Evolutionary conservation across 2,329 filamentous ascomycete genomes (phyloP).

Genomic region (Rutstroemia sp.): DNA sequence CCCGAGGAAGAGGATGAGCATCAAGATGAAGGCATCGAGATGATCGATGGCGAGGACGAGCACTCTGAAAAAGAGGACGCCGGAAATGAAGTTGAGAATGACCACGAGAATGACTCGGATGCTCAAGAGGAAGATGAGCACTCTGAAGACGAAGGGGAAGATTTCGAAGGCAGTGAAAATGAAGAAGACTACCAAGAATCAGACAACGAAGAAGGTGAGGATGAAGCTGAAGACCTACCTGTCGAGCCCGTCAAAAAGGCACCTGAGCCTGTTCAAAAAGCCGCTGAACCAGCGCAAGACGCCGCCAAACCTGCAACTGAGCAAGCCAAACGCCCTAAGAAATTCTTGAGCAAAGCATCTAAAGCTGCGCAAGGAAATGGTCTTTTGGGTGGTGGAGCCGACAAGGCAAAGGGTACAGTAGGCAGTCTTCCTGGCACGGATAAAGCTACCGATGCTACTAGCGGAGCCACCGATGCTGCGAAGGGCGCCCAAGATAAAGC

Average conservation of each 20-base stretch:
- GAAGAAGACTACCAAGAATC: neutral
- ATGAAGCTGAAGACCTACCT: neutral
- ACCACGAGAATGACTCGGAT: neutral
- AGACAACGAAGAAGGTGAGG: slow-evolving; percentile 1
- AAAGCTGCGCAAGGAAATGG: slow-evolving; percentile 6
- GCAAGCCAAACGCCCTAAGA: slow-evolving; percentile 2
- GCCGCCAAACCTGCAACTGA: slow-evolving; percentile 1
- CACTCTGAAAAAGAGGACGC: neutral
- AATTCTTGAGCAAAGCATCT: slow-evolving; percentile 7
- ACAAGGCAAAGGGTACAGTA: neutral
- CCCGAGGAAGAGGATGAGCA: slow-evolving; percentile 2
- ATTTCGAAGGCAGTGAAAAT: neutral
- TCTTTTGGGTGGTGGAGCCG: neutral
- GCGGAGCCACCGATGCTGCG: neutral
- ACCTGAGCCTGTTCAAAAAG: neutral
- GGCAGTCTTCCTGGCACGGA: neutral
- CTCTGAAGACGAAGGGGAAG: neutral
- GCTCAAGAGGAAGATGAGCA: neutral
- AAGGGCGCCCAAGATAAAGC: slow-evolving; percentile 1
- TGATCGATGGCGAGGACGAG: slow-evolving; percentile 2
- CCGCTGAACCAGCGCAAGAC: neutral
- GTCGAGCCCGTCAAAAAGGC: neutral
- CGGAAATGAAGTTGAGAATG: neutral
- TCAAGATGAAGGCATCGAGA: slow-evolving; percentile 6
- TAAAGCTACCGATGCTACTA: neutral